These are phyloP conservation scores for Rhynchosporium graminicola DNA, from an alignment of 2,329 filamentous ascomycete species.

Conservation along the genomic window DNA sequence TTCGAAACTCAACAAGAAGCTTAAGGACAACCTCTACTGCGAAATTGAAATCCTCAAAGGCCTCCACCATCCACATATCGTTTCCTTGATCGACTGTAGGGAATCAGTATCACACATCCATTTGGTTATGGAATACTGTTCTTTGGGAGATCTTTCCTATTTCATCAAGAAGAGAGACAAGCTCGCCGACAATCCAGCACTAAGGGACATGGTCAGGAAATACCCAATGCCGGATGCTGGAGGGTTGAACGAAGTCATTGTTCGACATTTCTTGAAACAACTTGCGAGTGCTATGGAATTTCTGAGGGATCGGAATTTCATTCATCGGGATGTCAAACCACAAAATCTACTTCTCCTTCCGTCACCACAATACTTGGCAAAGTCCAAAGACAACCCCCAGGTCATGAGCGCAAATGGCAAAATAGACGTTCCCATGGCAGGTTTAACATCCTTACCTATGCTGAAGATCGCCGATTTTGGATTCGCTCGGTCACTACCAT, in stretches of 20 bases:
- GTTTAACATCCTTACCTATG: conserved; percentile 85
- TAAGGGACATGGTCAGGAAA: conserved; percentile 87
- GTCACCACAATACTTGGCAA: conserved; percentile 68
- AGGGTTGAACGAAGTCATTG: conserved; percentile 95
- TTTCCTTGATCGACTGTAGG: conserved; percentile 91
- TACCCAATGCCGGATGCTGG: conserved; percentile 83
- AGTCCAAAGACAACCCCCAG: conserved; percentile 62
- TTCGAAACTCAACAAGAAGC: conserved; percentile 87
- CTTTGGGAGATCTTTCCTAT: conserved; percentile 87
- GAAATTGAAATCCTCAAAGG: conserved; percentile 96
- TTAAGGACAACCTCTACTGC: conserved; percentile 92
- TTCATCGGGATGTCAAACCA: conserved; percentile 96
- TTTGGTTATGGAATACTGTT: conserved; percentile 98
- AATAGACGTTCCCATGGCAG: conserved; percentile 77
- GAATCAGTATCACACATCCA: conserved; percentile 89
- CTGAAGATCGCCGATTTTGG: conserved; percentile 98
- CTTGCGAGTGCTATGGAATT: conserved; percentile 90
- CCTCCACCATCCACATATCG: conserved; percentile 93
- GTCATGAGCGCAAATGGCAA: conserved; percentile 77
- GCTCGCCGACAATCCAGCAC: conserved; percentile 75
- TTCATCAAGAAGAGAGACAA: conserved; percentile 95
- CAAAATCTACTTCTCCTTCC: conserved; percentile 93
- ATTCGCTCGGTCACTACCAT: conserved; percentile 90
- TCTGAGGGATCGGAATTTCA: conserved; percentile 78
- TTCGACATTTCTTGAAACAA: conserved; percentile 94